A percentile compares a stretch with the other conserved stretches of the same genome.
Evolutionary conservation across 192 early-diverging fungal genomes (phyloP).

Genomic region (Obelidium mucronatum): DNA sequence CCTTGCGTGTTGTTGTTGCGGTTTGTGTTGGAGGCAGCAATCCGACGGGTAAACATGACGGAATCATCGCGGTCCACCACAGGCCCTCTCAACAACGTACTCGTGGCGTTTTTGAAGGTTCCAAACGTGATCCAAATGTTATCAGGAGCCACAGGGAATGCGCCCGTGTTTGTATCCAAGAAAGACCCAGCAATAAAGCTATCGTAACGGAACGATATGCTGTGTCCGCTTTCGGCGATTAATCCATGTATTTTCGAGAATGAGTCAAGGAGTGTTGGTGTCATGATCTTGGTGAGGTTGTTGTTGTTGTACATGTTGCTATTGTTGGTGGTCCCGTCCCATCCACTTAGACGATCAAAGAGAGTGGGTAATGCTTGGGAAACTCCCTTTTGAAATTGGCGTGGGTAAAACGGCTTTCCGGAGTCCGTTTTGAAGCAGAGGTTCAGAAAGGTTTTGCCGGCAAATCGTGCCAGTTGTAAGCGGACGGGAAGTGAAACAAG

Average conservation of each 20-base stretch:
- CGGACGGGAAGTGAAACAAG: not conserved
- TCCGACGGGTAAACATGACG: not conserved
- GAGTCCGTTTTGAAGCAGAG: not conserved
- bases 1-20: not conserved
- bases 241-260: slow-evolving; percentile 5
- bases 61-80: not conserved
- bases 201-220: not conserved
- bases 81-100: slow-evolving; percentile 23
- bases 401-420: slow-evolving; percentile 3
- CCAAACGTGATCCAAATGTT: slow-evolving; percentile 28
- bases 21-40: not conserved
- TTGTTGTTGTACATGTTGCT: not conserved
- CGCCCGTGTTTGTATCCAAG: not conserved
- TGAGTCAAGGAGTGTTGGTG: not conserved
- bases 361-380: slow-evolving; percentile 12
- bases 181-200: not conserved
- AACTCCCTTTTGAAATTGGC: slow-evolving; percentile 15
- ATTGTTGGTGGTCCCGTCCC: not conserved
- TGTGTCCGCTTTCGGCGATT: not conserved
- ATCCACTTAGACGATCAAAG: slow-evolving; percentile 7
- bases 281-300: not conserved
- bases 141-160: not conserved
- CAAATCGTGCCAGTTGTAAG: not conserved
- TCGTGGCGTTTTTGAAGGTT: not conserved
- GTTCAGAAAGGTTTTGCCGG: slow-evolving; percentile 6